A percentile compares a stretch with the other conserved stretches of the same genome.
phyloP scores from a whole-genome alignment of 306 rosid genomes.

The Myrica gale region DNA sequence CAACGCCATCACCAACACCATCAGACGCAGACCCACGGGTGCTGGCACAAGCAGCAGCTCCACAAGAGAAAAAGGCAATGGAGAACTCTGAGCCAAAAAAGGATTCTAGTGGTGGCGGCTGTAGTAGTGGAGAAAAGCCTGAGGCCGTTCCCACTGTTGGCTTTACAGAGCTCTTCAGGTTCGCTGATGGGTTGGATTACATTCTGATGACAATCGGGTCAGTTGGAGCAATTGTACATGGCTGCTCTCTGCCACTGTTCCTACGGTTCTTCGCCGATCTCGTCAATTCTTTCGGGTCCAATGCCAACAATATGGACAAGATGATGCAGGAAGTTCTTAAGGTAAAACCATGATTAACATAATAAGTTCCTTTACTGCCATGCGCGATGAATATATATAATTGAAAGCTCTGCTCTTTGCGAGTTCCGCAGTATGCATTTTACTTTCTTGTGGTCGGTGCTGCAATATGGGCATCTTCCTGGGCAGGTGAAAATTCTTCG shows the following conservation, averaged over 20 bases:
- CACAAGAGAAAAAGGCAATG: slow-evolving; percentile 39
- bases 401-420: slow-evolving; percentile 13
- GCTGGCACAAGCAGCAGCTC: slow-evolving; percentile 6
- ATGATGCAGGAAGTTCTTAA: slow-evolving; percentile 90
- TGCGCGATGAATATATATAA: neutral
- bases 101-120: slow-evolving; percentile 28
- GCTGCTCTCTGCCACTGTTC: slow-evolving; percentile 87
- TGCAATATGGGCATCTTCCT: slow-evolving; percentile 97
- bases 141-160: slow-evolving; percentile 56
- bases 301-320: slow-evolving; percentile 72
- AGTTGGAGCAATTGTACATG: slow-evolving; percentile 84
- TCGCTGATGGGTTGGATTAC: slow-evolving; percentile 89
- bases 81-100: slow-evolving; percentile 44
- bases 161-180: slow-evolving; percentile 74
- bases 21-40: slow-evolving; percentile 9
- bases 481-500: slow-evolving; percentile 71
- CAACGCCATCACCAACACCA: slow-evolving; percentile 1
- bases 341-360: slow-evolving; percentile 39
- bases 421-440: slow-evolving; percentile 73
- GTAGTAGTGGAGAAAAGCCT: slow-evolving; percentile 44
- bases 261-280: slow-evolving; percentile 98
- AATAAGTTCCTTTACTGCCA: neutral
- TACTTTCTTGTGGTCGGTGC: slow-evolving; percentile 97
- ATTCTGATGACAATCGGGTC: slow-evolving; percentile 83
- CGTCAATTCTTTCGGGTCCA: slow-evolving; percentile 89